phyloP scores from a whole-genome alignment of 805 yeast genomes.

The Yarrowia hollandica region DNA sequence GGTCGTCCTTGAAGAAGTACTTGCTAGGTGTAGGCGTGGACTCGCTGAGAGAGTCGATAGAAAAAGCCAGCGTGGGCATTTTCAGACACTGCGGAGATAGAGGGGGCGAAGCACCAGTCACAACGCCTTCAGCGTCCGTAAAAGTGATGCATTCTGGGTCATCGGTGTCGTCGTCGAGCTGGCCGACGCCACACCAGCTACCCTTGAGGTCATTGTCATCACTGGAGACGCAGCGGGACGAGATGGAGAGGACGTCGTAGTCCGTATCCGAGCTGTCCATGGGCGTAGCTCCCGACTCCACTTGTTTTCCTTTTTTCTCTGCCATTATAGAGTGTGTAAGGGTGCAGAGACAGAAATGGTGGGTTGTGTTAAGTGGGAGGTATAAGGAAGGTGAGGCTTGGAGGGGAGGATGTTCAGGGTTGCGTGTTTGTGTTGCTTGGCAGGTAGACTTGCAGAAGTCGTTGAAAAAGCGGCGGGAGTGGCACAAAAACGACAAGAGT shows the following conservation, averaged over 20 bases:
- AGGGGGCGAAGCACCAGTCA: neutral
- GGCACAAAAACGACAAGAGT: neutral
- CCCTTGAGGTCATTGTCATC: conserved; percentile 15
- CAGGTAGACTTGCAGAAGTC: neutral
- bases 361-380: neutral
- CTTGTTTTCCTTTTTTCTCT: conserved; percentile 7
- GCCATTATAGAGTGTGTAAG: neutral
- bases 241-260: conserved; percentile 18
- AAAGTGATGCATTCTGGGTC: conserved; percentile 3
- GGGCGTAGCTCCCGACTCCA: neutral
- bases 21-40: conserved; percentile 21
- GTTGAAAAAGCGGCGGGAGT: no score
- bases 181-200: conserved; percentile 20
- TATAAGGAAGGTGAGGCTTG: neutral
- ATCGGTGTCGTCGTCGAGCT: conserved; percentile 19
- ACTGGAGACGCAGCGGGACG: conserved; percentile 19
- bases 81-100: conserved; percentile 15
- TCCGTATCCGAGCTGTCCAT: conserved; percentile 27
- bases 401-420: neutral
- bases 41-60: conserved; percentile 21
- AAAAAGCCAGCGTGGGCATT: conserved; percentile 20
- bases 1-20: conserved; percentile 27
- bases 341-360: neutral
- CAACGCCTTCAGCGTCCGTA: neutral
- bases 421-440: neutral